Conservation (phyloP, 768 basidiomycete genomes). For the Lentinula lateritia region DNA sequence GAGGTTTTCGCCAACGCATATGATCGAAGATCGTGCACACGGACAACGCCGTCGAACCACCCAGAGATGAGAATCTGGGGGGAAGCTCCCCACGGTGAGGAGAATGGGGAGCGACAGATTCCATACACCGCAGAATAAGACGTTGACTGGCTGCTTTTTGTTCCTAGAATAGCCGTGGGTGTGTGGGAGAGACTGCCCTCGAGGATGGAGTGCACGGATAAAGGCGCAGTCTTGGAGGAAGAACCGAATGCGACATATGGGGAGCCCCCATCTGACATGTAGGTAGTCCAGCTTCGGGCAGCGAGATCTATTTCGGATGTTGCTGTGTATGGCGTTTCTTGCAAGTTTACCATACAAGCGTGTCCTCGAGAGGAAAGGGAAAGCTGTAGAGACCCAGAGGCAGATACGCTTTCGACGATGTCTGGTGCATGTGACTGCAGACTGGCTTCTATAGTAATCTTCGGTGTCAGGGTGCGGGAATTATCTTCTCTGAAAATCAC, state of each 20-base stretch:
- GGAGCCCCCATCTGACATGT: conserved; percentile 45
- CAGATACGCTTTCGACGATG: conserved; percentile 51
- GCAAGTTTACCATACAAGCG: conserved; percentile 32
- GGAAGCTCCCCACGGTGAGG: conserved; percentile 65
- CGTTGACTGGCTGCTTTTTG: conserved; percentile 19
- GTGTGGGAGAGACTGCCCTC: conserved; percentile 36
- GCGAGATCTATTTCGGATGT: conserved; percentile 37
- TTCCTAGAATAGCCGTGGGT: conserved; percentile 46
- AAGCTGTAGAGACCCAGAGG: conserved; percentile 38
- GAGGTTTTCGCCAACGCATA: conserved; percentile 12
- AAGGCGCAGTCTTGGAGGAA: conserved; percentile 46
- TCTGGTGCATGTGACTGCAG: conserved; percentile 22
- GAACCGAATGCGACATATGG: conserved; percentile 69
- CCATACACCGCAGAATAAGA: conserved; percentile 64
- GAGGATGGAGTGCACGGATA: conserved; percentile 50
- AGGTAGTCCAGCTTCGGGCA: conserved; percentile 56
- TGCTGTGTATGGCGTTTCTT: conserved; percentile 13
- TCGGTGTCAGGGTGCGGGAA: conserved; percentile 17
- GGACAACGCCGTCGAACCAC: conserved; percentile 76
- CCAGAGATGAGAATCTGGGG: conserved; percentile 71
- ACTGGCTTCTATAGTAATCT: conserved; percentile 11
- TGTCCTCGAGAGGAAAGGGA: conserved; percentile 55
- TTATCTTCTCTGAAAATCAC: conserved; percentile 13
- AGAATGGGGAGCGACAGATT: conserved; percentile 52
- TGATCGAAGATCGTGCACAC: conserved; percentile 71